A percentile compares a stretch with the other conserved stretches of the same genome.
Evolutionary conservation across 192 early-diverging fungal genomes (phyloP).

Genomic region (Coemansia sp.): DNA sequence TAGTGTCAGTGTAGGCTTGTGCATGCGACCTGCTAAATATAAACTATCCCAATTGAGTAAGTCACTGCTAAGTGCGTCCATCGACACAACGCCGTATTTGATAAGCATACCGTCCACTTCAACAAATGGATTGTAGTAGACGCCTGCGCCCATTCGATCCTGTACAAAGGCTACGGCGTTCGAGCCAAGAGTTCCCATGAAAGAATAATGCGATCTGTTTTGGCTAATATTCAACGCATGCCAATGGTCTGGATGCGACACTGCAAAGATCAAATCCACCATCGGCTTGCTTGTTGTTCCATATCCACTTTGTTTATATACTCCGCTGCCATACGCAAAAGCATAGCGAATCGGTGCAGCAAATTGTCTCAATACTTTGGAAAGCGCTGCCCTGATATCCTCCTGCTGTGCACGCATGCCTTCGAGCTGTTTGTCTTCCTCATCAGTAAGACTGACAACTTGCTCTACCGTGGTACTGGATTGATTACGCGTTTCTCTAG

Average conservation of each 20-base stretch:
- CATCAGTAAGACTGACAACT: constrained; percentile 11
- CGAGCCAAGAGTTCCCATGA: constrained; percentile 71
- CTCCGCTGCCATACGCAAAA: constrained; percentile 94
- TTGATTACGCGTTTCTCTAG: neutral
- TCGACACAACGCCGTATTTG: constrained; percentile 97
- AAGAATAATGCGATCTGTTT: constrained; percentile 90
- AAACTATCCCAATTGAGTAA: constrained; percentile 92
- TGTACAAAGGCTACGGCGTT: constrained; percentile 71
- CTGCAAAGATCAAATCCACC: constrained; percentile 96
- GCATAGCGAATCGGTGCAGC: constrained; percentile 59
- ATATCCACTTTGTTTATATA: constrained; percentile 87
- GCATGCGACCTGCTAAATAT: constrained; percentile 95
- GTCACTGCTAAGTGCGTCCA: constrained; percentile 83
- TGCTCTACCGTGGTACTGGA: constrained; percentile 13
- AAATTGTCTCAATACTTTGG: constrained; percentile 30
- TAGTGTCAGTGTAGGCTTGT: constrained; percentile 75
- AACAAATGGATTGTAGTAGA: constrained; percentile 96
- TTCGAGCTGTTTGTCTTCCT: constrained; percentile 33
- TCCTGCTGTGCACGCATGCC: constrained; percentile 26
- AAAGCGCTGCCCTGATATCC: constrained; percentile 21
- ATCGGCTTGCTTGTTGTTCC: constrained; percentile 65
- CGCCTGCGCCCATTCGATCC: constrained; percentile 82
- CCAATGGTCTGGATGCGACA: constrained; percentile 95
- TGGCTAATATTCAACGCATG: constrained; percentile 94
- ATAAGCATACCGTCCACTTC: constrained; percentile 79